Conservation (phyloP, 805 yeast genomes). For the Cyberlindnera meyerae region DNA sequence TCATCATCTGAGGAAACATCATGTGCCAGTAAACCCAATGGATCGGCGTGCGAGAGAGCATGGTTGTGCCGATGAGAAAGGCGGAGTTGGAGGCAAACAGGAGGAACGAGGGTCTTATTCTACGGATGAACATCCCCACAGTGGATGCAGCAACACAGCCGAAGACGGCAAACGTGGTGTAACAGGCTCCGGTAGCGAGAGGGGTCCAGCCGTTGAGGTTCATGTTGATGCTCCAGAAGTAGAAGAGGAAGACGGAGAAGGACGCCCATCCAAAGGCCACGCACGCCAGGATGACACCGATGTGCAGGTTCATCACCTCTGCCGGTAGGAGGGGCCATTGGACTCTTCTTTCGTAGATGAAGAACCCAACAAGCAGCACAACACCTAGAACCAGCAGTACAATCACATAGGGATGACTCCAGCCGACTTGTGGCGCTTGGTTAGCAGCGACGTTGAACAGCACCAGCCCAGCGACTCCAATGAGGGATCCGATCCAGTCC, state of each 20-base stretch:
- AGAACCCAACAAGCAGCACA: constrained; percentile 39
- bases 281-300: constrained; percentile 44
- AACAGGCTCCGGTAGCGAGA: constrained; percentile 42
- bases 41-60: constrained; percentile 53
- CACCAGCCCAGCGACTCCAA: constrained; percentile 58
- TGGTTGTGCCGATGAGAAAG: constrained; percentile 48
- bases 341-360: constrained; percentile 41
- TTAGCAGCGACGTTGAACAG: constrained; percentile 67
- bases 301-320: constrained; percentile 39
- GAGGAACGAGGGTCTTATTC: constrained; percentile 44
- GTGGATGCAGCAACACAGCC: constrained; percentile 53
- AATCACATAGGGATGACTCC: constrained; percentile 56
- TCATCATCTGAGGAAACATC: constrained; percentile 49
- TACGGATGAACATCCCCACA: constrained; percentile 44
- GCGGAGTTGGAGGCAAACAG: constrained; percentile 47
- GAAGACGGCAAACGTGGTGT: constrained; percentile 41
- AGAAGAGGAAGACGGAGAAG: constrained; percentile 71
- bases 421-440: constrained; percentile 71
- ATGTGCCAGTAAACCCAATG: constrained; percentile 56
- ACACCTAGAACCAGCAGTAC: constrained; percentile 50
- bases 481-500: constrained; percentile 49
- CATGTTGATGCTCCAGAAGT: constrained; percentile 47
- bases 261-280: constrained; percentile 71
- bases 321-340: constrained; percentile 51
- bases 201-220: constrained; percentile 47